Base-by-base conservation (phyloP, 1,284 basidiomycete genomes). In the Schizopora paradoxa region DNA sequence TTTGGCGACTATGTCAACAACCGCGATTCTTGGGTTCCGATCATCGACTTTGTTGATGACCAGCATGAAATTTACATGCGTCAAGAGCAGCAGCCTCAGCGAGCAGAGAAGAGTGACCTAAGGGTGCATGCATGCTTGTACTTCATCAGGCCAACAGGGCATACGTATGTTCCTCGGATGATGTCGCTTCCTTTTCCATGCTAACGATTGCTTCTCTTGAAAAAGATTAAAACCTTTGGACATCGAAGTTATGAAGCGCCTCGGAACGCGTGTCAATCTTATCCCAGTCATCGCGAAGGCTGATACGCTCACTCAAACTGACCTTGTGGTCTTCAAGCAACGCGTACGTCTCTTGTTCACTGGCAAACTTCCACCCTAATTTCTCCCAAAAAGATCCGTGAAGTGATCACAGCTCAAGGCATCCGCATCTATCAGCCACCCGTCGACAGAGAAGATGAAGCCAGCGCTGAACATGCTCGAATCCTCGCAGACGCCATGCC, bases 1-100 rank as follows among this genome's bases (percentile, higher is more conserved):
- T 99, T 98, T 56, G 95, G 95, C 32, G 95, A 99, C 84, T 98
- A 98, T 62, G 93, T 99, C 71, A 98, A 99, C 85, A 99, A 99
- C 79, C 84, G 92, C 51, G 95, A 99, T 67, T 92, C 90, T 34
- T 99, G 95, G 95, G 76, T 82, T 16, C 95, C 96, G 47, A 98
- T 99, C 54, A 86, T 99, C 62, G 95, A 99, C 67, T 99, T 99
- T 66, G 92, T 99, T 60, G 96, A 99, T 66, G 96, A 99, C 74
- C 95, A 99, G 72, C 95, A 99, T 66, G 96, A 99, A 69, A 86
- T 89, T 25, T 99, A 95, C 70, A 98, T 99, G 95, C 82, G 95
- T 49, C 95, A 99, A 70, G 95, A 99, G 70, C 96, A 99, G 69
- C 96, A 99, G 67, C 96, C 96, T 7, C 82, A 91, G 69, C 78